Evolutionary conservation across 2,329 filamentous ascomycete species (phyloP), one percentile per base, ranked within the genome.

Genomic region (Pseudocercospora fuligena): DNA sequence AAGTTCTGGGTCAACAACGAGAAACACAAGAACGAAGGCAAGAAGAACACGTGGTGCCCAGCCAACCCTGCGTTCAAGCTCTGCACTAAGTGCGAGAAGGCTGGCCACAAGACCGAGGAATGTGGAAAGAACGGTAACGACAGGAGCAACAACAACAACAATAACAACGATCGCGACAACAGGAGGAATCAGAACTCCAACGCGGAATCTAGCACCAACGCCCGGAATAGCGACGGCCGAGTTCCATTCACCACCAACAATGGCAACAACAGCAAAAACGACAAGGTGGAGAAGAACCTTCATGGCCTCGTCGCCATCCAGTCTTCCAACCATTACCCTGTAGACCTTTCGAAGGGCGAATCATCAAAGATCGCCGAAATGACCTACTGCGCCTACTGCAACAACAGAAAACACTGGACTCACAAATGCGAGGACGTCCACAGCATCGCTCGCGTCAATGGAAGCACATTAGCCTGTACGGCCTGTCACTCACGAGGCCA

Each of bases 401-500:
- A 67, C 40, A 29, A 23, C 19, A 40, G 27, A 16, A 43, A 27
- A 16, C 66, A 68, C 53, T 43, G 46, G 43, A 62, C 56, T 25
- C 21, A 43, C 33, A 46, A 53, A 7, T 68, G 66, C 58, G 33
- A 21, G 5, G 33, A 61, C 46, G 16, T 9, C 16, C 11, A 29
- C 5, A 60, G 31, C 23, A 60, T 64, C 23, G 33, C 27, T 14
- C 23, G n/a, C 25, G 53, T 33, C 47, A 47, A 58, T 33, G 7
- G 14, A n/a, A 60, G 53, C 16, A 56, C 25, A 27, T 19, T 68
- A 19, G 47, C 27, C 25, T 70, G 68, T 47, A 27, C 29, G 12
- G 23, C 23, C 31, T 70, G 68, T 53, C 56, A 47, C 31, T 29
- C 53, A 12, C 53, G 51, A 46, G 66, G 66, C 21, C 68, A 70